Percentiles rank a stretch among this genome's conserved stretches.
Conservation (phyloP, 139 green algal species). For the Chlorella ohadii region DNA sequence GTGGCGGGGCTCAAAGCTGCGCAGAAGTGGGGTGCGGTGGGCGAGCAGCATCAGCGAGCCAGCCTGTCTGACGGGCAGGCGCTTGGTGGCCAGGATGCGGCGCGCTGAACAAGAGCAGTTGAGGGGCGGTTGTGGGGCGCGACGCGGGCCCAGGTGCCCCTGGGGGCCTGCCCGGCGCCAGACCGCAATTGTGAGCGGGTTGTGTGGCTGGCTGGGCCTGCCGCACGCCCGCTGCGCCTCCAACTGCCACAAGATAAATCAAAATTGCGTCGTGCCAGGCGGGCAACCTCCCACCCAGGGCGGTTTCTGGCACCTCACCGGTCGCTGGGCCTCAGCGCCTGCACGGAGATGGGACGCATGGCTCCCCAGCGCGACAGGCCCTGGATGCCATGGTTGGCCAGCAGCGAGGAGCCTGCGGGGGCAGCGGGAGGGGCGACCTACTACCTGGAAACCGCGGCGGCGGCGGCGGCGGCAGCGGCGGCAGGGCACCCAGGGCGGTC, state of each 20-base stretch:
- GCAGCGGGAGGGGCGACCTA: not conserved
- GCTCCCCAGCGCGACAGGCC: conserved; percentile 38
- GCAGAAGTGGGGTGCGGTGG: not conserved
- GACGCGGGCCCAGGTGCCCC: too few relatives aligned
- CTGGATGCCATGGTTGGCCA: not conserved
- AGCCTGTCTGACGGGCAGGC: too few relatives aligned
- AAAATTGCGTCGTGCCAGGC: too few relatives aligned
- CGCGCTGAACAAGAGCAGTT: not conserved
- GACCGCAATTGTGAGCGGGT: too few relatives aligned
- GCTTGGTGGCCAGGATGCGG: too few relatives aligned
- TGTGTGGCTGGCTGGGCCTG: too few relatives aligned
- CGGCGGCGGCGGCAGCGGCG: conserved; percentile 1
- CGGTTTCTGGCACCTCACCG: conserved; percentile 41
- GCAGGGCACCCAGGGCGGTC: not conserved
- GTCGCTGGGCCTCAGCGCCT: conserved; percentile 80
- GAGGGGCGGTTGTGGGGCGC: too few relatives aligned
- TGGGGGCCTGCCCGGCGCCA: too few relatives aligned
- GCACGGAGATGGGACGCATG: conserved; percentile 71
- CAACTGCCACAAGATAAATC: too few relatives aligned
- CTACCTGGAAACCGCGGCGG: not conserved
- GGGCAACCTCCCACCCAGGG: too few relatives aligned
- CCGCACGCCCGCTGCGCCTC: too few relatives aligned
- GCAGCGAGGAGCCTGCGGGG: conserved; percentile 1
- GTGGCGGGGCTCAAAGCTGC: conserved; percentile 95
- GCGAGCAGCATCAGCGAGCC: too few relatives aligned